A percentile compares a stretch with the other conserved stretches of the same genome.
Conservation (phyloP, 1,139 yeast species). For the Zygosaccharomyces pseudobailii region DNA sequence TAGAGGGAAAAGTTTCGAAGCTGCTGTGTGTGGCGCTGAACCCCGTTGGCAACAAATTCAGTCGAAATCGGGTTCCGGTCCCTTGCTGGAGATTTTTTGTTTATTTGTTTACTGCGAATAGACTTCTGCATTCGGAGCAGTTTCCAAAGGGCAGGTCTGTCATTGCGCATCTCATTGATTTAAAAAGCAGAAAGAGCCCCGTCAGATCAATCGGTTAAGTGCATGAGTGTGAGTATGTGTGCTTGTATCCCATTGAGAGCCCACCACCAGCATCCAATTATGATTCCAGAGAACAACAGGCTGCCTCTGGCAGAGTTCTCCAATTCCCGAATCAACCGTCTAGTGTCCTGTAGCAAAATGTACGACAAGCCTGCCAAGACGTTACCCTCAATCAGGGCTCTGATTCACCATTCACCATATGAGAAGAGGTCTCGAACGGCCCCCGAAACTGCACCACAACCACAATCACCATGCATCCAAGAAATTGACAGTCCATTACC, state of each 20-base stretch:
- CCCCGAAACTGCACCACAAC: neutral
- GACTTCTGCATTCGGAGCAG: conserved; percentile 3
- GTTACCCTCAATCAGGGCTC: conserved; percentile 23
- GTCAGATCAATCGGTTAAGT: neutral
- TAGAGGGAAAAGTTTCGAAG: neutral
- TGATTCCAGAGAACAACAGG: conserved; percentile 16
- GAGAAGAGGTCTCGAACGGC: conserved; percentile 3
- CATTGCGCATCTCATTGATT: neutral
- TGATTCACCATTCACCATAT: conserved; percentile 10
- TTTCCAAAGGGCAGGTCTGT: neutral
- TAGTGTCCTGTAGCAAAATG: conserved; percentile 4
- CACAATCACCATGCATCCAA: neutral
- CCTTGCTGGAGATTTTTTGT: conserved; percentile 1
- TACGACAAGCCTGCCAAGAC: conserved; percentile 5
- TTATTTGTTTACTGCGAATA: neutral
- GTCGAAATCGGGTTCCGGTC: neutral
- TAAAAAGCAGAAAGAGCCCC: neutral
- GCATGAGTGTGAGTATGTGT: neutral
- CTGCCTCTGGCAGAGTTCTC: conserved; percentile 28
- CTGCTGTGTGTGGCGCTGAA: neutral
- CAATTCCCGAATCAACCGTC: conserved; percentile 23
- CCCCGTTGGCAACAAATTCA: neutral
- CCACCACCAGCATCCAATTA: neutral
- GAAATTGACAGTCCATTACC: neutral
- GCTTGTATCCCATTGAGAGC: neutral